These are phyloP conservation scores for Akebia trifoliata DNA, from an alignment of 164 flowering plant genomes.

Conservation along the genomic window DNA sequence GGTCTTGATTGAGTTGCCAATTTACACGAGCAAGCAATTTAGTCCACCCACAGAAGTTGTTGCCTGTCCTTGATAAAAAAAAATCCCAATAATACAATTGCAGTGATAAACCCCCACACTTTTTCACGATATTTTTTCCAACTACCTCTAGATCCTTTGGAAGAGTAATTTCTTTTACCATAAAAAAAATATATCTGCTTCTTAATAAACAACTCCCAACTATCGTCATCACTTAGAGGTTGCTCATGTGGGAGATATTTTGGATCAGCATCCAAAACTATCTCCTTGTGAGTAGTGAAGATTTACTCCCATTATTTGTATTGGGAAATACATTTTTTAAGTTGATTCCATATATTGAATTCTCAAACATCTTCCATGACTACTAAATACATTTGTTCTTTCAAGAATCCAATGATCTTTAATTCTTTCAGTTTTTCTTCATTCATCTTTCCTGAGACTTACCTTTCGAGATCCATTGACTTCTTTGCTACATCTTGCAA, in stretches of 20 bases:
- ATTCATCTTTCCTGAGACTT: too few relatives aligned
- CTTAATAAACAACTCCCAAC: neutral
- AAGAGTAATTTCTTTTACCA: too few relatives aligned
- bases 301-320: neutral
- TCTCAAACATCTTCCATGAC: neutral
- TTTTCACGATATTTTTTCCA: too few relatives aligned
- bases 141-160: too few relatives aligned
- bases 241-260: neutral
- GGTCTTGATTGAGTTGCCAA: neutral
- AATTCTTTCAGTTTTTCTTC: too few relatives aligned
- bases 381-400: neutral
- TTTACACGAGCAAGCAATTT: neutral
- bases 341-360: neutral
- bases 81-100: neutral
- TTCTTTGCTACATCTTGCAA: neutral
- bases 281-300: neutral
- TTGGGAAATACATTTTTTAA: neutral
- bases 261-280: neutral
- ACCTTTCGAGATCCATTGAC: neutral
- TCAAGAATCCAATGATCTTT: neutral
- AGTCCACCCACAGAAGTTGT: neutral
- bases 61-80: neutral
- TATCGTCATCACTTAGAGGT: neutral
- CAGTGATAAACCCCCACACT: too few relatives aligned
- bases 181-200: too few relatives aligned